A percentile compares a stretch with the other conserved stretches of the same genome.
phyloP scores from a whole-genome alignment of 2,329 filamentous ascomycete genomes.

The Biscogniauxia sp. region DNA sequence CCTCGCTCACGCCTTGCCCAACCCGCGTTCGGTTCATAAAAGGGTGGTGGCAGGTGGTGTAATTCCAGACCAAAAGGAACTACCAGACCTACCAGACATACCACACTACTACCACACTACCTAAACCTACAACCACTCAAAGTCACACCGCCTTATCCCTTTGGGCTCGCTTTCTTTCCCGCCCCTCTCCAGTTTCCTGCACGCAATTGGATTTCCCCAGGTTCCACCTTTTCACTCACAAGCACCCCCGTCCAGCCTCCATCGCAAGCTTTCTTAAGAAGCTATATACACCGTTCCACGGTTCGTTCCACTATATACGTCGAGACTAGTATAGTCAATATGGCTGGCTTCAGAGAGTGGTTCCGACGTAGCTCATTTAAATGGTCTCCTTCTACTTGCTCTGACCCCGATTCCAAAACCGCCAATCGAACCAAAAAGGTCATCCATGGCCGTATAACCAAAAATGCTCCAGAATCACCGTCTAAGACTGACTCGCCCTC shows the following conservation, averaged over 20 bases:
- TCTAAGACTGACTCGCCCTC: background rate
- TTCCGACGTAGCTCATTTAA: conserved; percentile 5
- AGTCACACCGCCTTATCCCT: background rate
- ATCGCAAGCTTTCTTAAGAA: background rate
- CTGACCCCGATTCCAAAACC: background rate
- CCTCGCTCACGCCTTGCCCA: background rate
- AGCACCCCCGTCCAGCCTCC: background rate
- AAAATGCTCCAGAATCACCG: conserved; percentile 6
- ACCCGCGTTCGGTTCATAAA: background rate
- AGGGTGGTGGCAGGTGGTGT: background rate
- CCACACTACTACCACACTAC: too few species aligned
- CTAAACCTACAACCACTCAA: background rate
- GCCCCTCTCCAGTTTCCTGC: background rate
- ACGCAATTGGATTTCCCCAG: background rate
- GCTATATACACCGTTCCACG: background rate
- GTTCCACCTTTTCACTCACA: background rate
- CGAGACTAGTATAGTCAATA: background rate
- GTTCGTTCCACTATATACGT: too few species aligned
- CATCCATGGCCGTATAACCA: conserved; percentile 23
- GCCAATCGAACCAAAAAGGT: conserved; percentile 10
- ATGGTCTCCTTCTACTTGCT: background rate
- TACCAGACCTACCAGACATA: too few species aligned
- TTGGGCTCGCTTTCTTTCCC: background rate
- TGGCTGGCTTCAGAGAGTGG: conserved; percentile 16
- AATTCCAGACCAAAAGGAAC: background rate